phyloP scores from a whole-genome alignment of 257 asterid genomes.

The Scutellaria galericulata region DNA sequence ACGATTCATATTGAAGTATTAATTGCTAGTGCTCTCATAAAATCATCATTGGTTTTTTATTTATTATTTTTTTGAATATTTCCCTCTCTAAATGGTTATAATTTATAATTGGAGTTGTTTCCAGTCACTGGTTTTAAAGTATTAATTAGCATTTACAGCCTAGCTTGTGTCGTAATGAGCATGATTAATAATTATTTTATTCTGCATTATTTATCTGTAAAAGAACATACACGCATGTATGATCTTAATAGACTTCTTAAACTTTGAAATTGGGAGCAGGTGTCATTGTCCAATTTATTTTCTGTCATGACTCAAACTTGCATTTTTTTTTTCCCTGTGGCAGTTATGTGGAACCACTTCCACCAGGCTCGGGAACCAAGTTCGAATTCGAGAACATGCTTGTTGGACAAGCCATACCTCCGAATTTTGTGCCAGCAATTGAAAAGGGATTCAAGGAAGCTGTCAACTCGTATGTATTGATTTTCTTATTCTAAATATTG shows the following conservation, averaged over 20 bases:
- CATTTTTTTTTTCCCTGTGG: constrained; percentile 36
- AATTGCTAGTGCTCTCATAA: neutral
- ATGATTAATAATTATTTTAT: neutral
- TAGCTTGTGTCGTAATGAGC: constrained; percentile 10
- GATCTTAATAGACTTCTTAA: neutral
- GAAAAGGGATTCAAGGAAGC: constrained; percentile 99
- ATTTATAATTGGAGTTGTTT: neutral
- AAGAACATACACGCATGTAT: neutral
- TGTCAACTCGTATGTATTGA: constrained; percentile 85
- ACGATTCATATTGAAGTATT: neutral
- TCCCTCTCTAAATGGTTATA: neutral
- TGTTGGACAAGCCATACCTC: constrained; percentile 89
- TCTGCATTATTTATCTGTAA: neutral
- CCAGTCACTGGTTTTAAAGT: neutral
- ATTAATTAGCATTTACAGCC: neutral
- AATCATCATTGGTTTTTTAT: neutral
- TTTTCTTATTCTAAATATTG: constrained; percentile 3
- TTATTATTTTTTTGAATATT: neutral
- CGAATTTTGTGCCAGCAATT: constrained; percentile 91
- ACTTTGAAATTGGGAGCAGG: neutral
- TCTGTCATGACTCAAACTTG: constrained; percentile 13
- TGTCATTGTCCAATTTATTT: constrained; percentile 21
- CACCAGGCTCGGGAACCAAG: constrained; percentile 72
- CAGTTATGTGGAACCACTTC: constrained; percentile 94
- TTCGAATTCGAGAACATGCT: constrained; percentile 88